Percentiles rank a stretch among this genome's conserved stretches.
Conservation (phyloP, 1,284 basidiomycete genomes). For the Lignosus rhinocerotis region DNA sequence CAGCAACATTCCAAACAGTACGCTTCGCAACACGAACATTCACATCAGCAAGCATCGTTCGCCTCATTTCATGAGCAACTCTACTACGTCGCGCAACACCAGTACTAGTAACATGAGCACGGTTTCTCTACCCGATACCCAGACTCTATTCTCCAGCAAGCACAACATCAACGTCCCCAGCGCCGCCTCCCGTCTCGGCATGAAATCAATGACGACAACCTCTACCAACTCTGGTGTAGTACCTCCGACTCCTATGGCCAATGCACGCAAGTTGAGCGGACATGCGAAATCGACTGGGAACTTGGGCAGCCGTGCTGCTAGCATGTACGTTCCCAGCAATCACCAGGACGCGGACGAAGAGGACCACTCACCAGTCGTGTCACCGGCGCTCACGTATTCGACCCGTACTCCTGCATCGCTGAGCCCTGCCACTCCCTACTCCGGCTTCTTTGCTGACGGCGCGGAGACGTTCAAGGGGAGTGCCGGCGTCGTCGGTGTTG, state of each 20-base stretch:
- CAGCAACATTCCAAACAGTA: conserved; percentile 3
- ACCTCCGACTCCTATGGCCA: neutral
- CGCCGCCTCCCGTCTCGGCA: conserved; percentile 7
- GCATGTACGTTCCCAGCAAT: neutral
- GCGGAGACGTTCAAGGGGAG: conserved; percentile 32
- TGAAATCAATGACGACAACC: neutral
- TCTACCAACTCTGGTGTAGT: neutral
- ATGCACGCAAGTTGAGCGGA: neutral
- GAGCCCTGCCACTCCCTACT: conserved; percentile 40
- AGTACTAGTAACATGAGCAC: conserved; percentile 5
- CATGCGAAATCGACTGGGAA: neutral
- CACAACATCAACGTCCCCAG: conserved; percentile 20
- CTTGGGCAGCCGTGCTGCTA: neutral
- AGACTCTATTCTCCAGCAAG: conserved; percentile 21
- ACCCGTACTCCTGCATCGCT: conserved; percentile 38
- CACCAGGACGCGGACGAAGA: conserved; percentile 23
- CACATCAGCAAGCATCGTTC: conserved; percentile 9
- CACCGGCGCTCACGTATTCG: conserved; percentile 40
- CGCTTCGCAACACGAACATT: conserved; percentile 11
- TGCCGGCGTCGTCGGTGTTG: conserved; percentile 1
- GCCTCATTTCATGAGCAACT: neutral
- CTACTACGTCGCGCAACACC: conserved; percentile 5
- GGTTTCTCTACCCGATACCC: conserved; percentile 20
- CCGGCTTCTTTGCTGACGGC: conserved; percentile 34
- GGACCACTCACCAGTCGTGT: conserved; percentile 35